Evolutionary conservation across 2,329 filamentous ascomycete genomes (phyloP).

Genomic region (Rutstroemia sp.): DNA sequence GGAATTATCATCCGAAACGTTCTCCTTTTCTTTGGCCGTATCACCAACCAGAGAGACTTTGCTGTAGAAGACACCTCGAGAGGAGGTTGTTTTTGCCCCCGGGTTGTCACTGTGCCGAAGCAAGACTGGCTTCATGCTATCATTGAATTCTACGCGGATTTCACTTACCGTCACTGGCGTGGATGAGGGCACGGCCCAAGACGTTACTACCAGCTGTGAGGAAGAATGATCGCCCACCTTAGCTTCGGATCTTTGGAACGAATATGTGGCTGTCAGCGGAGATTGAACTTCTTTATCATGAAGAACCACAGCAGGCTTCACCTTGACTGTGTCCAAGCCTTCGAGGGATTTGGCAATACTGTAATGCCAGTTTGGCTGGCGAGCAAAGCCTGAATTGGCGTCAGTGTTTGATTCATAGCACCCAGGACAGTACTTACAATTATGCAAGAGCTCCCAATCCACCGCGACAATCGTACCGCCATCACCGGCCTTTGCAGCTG

Average conservation of each 20-base stretch:
- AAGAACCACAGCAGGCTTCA: slow-evolving; percentile 43
- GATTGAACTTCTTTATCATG: slow-evolving; percentile 44
- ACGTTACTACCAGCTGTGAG: slow-evolving; percentile 51
- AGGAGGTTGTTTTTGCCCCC: neutral
- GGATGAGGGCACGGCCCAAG: slow-evolving; percentile 46
- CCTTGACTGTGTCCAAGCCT: slow-evolving; percentile 34
- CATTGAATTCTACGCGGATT: slow-evolving; percentile 48
- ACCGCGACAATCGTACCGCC: slow-evolving; percentile 51
- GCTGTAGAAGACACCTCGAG: slow-evolving; percentile 10
- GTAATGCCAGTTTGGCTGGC: slow-evolving; percentile 51
- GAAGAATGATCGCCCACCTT: slow-evolving; percentile 53
- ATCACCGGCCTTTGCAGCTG: slow-evolving; percentile 44
- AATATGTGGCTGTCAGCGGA: slow-evolving; percentile 47
- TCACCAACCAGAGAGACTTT: slow-evolving; percentile 19
- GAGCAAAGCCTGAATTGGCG: slow-evolving; percentile 42
- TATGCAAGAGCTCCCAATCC: slow-evolving; percentile 58
- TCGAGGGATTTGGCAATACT: slow-evolving; percentile 51
- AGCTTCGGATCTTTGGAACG: slow-evolving; percentile 50
- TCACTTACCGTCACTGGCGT: slow-evolving; percentile 44
- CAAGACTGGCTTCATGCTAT: slow-evolving; percentile 47
- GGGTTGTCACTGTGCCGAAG: slow-evolving; percentile 31
- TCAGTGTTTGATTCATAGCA: slow-evolving; percentile 1
- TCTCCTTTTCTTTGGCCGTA: neutral
- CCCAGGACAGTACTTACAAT: slow-evolving; percentile 36
- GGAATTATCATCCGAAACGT: slow-evolving; percentile 14